Percentiles rank a stretch among this genome's conserved stretches.
phyloP scores from a whole-genome alignment of 768 basidiomycete genomes.

The Termitomyces heimii region DNA sequence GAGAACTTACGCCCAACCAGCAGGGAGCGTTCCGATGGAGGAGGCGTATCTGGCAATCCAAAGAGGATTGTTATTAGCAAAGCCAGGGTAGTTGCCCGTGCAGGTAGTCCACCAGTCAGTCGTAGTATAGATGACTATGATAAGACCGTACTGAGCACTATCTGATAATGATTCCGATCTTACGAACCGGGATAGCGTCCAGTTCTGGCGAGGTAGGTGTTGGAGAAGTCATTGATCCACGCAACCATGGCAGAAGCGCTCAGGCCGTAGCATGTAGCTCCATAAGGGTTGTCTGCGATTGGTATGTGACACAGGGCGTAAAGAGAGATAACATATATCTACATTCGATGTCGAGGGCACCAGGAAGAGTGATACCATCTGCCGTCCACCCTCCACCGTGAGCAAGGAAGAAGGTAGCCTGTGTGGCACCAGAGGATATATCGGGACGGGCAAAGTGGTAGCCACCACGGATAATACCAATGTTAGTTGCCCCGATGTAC shows the following conservation, averaged over 20 bases:
- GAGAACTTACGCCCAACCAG: slow-evolving; percentile 43
- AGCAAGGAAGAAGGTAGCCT: slow-evolving; percentile 54
- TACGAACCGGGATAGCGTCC: slow-evolving; percentile 36
- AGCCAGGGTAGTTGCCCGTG: slow-evolving; percentile 51
- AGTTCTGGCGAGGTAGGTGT: slow-evolving; percentile 46
- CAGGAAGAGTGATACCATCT: slow-evolving; percentile 46
- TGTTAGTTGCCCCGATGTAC: slow-evolving; percentile 51
- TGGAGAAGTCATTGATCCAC: slow-evolving; percentile 58
- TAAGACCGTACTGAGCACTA: not conserved
- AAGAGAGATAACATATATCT: slow-evolving; percentile 9
- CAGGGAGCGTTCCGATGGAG: slow-evolving; percentile 46
- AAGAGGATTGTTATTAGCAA: slow-evolving; percentile 46
- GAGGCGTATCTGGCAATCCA: slow-evolving; percentile 56
- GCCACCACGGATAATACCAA: slow-evolving; percentile 50
- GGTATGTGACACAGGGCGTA: not conserved
- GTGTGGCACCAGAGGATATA: slow-evolving; percentile 45
- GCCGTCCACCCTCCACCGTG: slow-evolving; percentile 35
- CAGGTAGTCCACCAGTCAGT: slow-evolving; percentile 67
- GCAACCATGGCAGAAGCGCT: slow-evolving; percentile 50
- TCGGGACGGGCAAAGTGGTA: slow-evolving; percentile 43
- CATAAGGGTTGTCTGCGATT: slow-evolving; percentile 42
- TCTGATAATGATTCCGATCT: not conserved
- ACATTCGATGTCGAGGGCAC: slow-evolving; percentile 62
- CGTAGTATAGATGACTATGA: slow-evolving; percentile 52
- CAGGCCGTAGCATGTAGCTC: slow-evolving; percentile 49